These are phyloP conservation scores for Fomes fomentarius DNA, from an alignment of 1,284 basidiomycete genomes.

Conservation along the genomic window DNA sequence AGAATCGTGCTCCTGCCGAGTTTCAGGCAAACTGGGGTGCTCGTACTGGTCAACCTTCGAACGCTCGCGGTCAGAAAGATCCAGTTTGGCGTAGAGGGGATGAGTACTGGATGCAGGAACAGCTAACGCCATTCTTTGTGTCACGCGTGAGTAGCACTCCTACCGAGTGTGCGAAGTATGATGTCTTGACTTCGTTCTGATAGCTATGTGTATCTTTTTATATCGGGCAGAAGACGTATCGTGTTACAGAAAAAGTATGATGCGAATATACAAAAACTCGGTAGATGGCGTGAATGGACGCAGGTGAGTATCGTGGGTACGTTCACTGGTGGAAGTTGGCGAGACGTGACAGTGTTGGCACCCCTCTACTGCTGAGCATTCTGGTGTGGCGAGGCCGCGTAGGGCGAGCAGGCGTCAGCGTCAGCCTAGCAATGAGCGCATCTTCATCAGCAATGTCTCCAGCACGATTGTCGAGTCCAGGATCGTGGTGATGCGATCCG, in stretches of 20 bases:
- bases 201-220: too few species aligned
- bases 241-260: too few species aligned
- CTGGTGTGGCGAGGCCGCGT: neutral
- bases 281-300: too few species aligned
- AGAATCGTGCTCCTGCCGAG: slow-evolving; percentile 85
- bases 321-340: neutral
- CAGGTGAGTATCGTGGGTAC: neutral
- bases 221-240: too few species aligned
- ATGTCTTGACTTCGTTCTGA: too few species aligned
- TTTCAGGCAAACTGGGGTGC: slow-evolving; percentile 68
- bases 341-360: slow-evolving; percentile 5
- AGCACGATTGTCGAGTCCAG: slow-evolving; percentile 8
- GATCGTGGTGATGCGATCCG: slow-evolving; percentile 9
- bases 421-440: neutral
- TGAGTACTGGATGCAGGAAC: slow-evolving; percentile 29
- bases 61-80: slow-evolving; percentile 52
- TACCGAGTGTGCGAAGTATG: too few species aligned
- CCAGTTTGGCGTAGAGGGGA: slow-evolving; percentile 37
- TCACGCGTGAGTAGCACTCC: too few species aligned
- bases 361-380: neutral
- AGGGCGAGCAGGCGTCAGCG: neutral
- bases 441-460: slow-evolving; percentile 8
- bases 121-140: too few species aligned
- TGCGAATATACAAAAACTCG: too few species aligned
- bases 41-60: slow-evolving; percentile 66